Evolutionary conservation across 768 basidiomycete genomes (phyloP), one percentile per base, ranked within the genome.

Genomic region (Terana coerulea): DNA sequence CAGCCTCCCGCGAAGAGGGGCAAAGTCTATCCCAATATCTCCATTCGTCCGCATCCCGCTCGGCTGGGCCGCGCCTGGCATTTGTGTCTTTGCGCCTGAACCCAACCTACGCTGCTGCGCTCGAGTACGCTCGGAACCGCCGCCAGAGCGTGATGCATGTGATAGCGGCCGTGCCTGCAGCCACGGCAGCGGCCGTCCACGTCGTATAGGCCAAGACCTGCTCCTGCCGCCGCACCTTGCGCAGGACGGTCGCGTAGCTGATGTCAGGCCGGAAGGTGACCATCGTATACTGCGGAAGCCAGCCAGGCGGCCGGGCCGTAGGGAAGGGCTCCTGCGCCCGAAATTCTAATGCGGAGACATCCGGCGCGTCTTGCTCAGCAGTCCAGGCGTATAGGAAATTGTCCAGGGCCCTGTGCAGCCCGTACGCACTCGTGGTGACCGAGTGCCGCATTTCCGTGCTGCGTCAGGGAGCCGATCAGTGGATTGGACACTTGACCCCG

Each of bases 191-290:
- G 48, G 77, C 78, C 59, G 73, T 62, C 74, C 78, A 77, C 21
- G 75, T 78, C 12, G 75, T 62, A 44, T 67, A 64, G 46, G 71
- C 66, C 55, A 98, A 71, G 47, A 90, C 75, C 26, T 64, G 67
- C n/a, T 77, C 72, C 71, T 99, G 95, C 64, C 75, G 71, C 54
- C 69, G 74, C 51, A 86, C 86, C 67, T 83, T 84, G 64, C 73
- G 76, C 65, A 80, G 79, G 19, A 86, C 95, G 44, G 82, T 83
- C 50, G 84, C 83, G 65, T 99, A 99, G 66, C 85, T 86, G 61
- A 99, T 82, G 69, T 98, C 95, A 45, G 93, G 91, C 35, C 95
- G 81, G 73, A 99, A 99, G 37, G 95, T 98, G 58, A 97, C 87
- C 95, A 98, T 97, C 29, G 91, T 91, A 69, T 99, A 99, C 44